These are phyloP conservation scores for Cladosporium halotolerans DNA, from an alignment of 2,329 filamentous ascomycete genomes.

Conservation along the genomic window DNA sequence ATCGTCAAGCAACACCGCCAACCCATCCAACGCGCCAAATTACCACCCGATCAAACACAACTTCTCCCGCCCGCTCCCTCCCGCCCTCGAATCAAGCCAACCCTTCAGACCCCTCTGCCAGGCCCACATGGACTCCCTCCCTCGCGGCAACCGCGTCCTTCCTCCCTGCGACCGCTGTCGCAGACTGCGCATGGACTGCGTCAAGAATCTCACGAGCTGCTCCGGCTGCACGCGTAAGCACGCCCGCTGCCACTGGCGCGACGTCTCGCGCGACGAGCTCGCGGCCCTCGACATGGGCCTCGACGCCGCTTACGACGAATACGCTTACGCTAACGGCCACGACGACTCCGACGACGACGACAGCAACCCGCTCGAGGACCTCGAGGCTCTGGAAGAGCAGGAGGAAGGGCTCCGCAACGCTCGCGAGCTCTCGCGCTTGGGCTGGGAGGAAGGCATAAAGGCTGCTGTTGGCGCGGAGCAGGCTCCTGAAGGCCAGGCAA, in stretches of 20 bases:
- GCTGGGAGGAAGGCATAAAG: conserved; percentile 20
- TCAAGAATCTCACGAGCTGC: conserved; percentile 82
- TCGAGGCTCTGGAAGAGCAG: conserved; percentile 29
- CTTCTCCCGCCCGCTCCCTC: conserved; percentile 32
- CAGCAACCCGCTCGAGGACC: conserved; percentile 30
- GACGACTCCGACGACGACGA: conserved; percentile 26
- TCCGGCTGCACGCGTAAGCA: conserved; percentile 86
- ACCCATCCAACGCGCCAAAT: conserved; percentile 8
- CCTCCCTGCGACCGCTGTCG: conserved; percentile 82
- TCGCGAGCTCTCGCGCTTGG: conserved; percentile 25
- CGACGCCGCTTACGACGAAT: conserved; percentile 12
- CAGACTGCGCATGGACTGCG: conserved; percentile 70
- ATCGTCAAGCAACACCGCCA: conserved; percentile 20
- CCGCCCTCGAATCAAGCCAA: conserved; percentile 30
- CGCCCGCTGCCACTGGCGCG: conserved; percentile 79
- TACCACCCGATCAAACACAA: conserved; percentile 29
- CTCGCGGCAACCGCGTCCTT: conserved; percentile 66
- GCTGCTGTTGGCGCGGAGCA: not conserved
- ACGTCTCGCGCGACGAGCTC: conserved; percentile 66
- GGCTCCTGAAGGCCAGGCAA: not conserved
- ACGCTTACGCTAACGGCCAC: conserved; percentile 21
- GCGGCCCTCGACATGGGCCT: conserved; percentile 19
- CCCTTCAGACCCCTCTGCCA: conserved; percentile 33
- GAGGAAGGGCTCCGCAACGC: conserved; percentile 28
- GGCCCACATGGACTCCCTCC: conserved; percentile 66